A percentile compares a stretch with the other conserved stretches of the same genome.
Evolutionary conservation across 1,284 basidiomycete species (phyloP).

Genomic region (Ustilago tritici): DNA sequence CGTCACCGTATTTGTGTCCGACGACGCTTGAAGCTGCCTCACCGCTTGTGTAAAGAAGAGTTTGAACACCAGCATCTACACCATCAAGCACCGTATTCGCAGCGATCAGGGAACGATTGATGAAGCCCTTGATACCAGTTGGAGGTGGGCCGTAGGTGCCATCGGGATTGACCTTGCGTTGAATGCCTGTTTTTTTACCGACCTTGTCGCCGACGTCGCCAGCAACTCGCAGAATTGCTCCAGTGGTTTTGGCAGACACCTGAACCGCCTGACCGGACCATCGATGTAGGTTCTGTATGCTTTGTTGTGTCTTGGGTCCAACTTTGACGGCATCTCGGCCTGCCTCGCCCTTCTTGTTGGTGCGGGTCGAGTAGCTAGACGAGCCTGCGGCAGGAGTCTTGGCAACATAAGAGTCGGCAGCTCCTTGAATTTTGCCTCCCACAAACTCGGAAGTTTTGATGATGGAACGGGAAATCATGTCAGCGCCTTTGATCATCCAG

Average conservation of each 20-base stretch:
- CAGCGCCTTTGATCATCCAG: slow-evolving; percentile 58
- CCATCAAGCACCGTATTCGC: slow-evolving; percentile 68
- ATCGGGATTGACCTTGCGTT: slow-evolving; percentile 53
- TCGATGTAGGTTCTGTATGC: slow-evolving; percentile 33
- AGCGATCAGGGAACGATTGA: slow-evolving; percentile 66
- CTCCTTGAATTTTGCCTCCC: slow-evolving; percentile 49
- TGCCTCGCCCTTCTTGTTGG: slow-evolving; percentile 29
- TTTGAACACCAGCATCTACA: slow-evolving; percentile 65
- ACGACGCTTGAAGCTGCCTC: slow-evolving; percentile 66
- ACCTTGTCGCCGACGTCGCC: slow-evolving; percentile 66
- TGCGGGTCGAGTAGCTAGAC: slow-evolving; percentile 20
- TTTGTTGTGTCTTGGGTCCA: slow-evolving; percentile 30
- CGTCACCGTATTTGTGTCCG: slow-evolving; percentile 67
- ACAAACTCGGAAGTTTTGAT: slow-evolving; percentile 61
- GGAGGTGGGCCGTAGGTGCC: slow-evolving; percentile 46
- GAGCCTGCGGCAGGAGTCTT: slow-evolving; percentile 39
- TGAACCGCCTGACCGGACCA: slow-evolving; percentile 51
- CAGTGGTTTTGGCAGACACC: slow-evolving; percentile 58
- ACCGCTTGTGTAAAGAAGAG: slow-evolving; percentile 55
- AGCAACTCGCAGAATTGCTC: slow-evolving; percentile 63
- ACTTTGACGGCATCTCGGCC: slow-evolving; percentile 33
- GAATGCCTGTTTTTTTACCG: slow-evolving; percentile 67
- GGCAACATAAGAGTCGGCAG: slow-evolving; percentile 57
- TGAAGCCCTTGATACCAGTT: slow-evolving; percentile 64
- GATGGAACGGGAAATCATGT: slow-evolving; percentile 62